Conservation (phyloP, 345 rosid genomes). For the Litchi chinensis region DNA sequence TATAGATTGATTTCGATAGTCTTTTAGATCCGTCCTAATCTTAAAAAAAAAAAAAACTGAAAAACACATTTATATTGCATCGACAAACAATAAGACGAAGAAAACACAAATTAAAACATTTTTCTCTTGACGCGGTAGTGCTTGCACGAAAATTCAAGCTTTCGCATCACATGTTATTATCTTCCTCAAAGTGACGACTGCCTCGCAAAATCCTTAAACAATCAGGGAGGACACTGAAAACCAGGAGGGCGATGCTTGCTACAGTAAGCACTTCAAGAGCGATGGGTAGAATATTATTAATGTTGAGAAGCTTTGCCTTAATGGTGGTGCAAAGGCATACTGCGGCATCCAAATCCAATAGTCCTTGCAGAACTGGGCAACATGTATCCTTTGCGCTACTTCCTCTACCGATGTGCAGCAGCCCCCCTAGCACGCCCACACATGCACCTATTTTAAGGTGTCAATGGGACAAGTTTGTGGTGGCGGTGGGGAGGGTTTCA, state of each 20-base stretch:
- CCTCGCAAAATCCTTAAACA: background rate
- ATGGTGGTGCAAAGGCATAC: constrained; percentile 89
- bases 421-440: constrained; percentile 84
- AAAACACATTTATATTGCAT: too few species aligned
- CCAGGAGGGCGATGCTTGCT: constrained; percentile 76
- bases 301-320: constrained; percentile 72
- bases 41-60: too few species aligned
- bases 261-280: constrained; percentile 88
- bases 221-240: constrained; percentile 61
- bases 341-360: constrained; percentile 82
- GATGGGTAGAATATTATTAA: constrained; percentile 66
- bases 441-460: constrained; percentile 75
- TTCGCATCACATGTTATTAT: too few species aligned
- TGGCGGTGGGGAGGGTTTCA: constrained; percentile 47
- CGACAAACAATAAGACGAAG: too few species aligned
- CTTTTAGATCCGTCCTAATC: too few species aligned
- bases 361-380: constrained; percentile 80
- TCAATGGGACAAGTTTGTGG: constrained; percentile 73
- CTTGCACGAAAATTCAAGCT: too few species aligned
- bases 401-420: too few species aligned
- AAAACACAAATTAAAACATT: background rate
- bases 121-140: background rate
- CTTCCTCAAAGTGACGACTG: background rate
- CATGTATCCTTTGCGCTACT: constrained; percentile 68
- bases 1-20: too few species aligned